These are phyloP conservation scores for Ascochyta pisi DNA, from an alignment of 2,329 filamentous ascomycete genomes.

Conservation along the genomic window DNA sequence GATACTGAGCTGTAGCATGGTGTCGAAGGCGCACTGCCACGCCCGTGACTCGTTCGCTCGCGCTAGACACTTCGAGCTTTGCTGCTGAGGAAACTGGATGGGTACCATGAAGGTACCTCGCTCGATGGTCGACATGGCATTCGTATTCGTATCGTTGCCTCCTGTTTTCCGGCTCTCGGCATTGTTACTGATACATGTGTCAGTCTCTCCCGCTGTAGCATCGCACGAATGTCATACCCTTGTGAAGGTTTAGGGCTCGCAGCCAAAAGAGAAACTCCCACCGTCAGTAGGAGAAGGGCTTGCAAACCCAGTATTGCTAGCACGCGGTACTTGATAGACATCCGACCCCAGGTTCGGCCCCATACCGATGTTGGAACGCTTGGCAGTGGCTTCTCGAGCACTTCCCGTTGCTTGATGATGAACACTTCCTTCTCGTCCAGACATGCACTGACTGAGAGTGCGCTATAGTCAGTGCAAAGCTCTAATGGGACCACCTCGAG, in stretches of 20 bases:
- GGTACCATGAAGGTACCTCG: constrained; percentile 31
- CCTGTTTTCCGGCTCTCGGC: constrained; percentile 1
- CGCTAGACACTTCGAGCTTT: constrained; percentile 37
- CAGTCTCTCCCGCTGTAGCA: background rate
- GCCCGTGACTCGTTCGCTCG: constrained; percentile 31
- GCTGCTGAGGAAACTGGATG: constrained; percentile 28
- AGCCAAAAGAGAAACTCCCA: constrained; percentile 25
- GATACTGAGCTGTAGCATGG: constrained; percentile 29
- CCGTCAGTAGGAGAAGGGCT: constrained; percentile 23
- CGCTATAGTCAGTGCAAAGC: constrained; percentile 20
- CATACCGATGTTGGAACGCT: constrained; percentile 29
- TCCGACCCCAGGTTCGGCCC: constrained; percentile 32
- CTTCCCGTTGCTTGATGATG: constrained; percentile 7
- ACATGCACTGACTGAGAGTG: constrained; percentile 31
- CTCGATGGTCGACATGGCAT: constrained; percentile 14
- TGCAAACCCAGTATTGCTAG: constrained; percentile 30
- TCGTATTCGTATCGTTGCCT: constrained; percentile 1
- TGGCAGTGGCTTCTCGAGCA: constrained; percentile 35
- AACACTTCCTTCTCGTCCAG: constrained; percentile 41
- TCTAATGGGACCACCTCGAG: constrained; percentile 43
- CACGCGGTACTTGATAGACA: constrained; percentile 32
- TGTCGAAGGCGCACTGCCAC: constrained; percentile 34
- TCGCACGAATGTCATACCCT: constrained; percentile 12
- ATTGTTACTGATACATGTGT: background rate
- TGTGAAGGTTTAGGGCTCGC: constrained; percentile 12